Conservation (phyloP, 1,284 basidiomycete genomes). For the Pyrrhoderma lamaoense region DNA sequence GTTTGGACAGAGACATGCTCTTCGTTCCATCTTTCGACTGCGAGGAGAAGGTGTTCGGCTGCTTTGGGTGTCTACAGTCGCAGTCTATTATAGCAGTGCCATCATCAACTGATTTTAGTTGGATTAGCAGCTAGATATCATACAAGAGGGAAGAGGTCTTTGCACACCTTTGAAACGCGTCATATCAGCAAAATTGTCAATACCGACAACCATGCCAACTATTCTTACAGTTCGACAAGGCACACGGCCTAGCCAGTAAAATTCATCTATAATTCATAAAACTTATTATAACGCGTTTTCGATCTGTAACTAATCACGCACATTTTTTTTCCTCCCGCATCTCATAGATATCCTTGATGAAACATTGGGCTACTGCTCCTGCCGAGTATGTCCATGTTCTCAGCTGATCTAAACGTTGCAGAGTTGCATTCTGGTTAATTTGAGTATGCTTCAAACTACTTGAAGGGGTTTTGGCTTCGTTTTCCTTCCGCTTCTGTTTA, state of each 20-base stretch:
- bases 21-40: conserved; percentile 11
- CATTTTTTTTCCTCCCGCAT: conserved; percentile 44
- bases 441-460: too few species aligned
- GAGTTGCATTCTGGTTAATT: background rate
- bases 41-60: background rate
- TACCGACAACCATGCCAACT: conserved; percentile 56
- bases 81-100: conserved; percentile 66
- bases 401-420: conserved; percentile 20
- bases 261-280: conserved; percentile 36
- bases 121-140: conserved; percentile 1
- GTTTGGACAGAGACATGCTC: conserved; percentile 6
- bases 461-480: too few species aligned
- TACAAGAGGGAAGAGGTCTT: background rate
- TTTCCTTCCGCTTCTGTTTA: too few species aligned
- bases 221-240: conserved; percentile 59
- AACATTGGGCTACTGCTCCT: conserved; percentile 55
- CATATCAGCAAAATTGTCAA: conserved; percentile 50
- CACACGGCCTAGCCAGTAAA: conserved; percentile 63
- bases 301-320: conserved; percentile 6
- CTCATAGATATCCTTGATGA: conserved; percentile 47
- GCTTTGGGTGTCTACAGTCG: conserved; percentile 31
- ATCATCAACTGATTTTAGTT: conserved; percentile 52
- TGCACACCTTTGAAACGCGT: conserved; percentile 37
- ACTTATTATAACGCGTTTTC: conserved; percentile 16
- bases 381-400: conserved; percentile 58